Evolutionary conservation across 2,329 filamentous ascomycete genomes (phyloP), one percentile per base, ranked within the genome.

Genomic region (Pseudocercospora fijiensis): DNA sequence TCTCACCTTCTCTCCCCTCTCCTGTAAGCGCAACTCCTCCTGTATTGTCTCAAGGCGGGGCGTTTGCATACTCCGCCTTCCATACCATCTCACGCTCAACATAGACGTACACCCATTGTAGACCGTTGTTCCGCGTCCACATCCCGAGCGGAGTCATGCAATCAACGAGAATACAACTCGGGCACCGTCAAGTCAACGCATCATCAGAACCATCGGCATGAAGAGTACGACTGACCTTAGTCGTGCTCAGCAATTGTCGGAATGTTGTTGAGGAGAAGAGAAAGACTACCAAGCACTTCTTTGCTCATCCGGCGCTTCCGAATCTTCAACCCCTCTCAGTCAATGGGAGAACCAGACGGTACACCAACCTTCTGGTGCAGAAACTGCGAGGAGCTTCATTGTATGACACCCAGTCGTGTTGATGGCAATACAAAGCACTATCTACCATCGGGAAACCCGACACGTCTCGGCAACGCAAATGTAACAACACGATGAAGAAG

Each of bases 241-340:
- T 7, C 22, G 11, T 16, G 11, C 24, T 53, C 49, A 28, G 16
- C 26, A 16, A 10, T 10, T 9, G 7, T 26, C 8, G 10, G 26
- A 13, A 30, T n/a, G 13, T 1, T 49, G 18, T 22, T 22, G 20
- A 28, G 20, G 22, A 27, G 24, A 26, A 16, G 22, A n/a, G 49
- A 6, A 28, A 9, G 26, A 28, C 26, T 53, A 13, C 11, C 49
- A 28, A 26, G 16, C 16, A 24, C 9, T n/a, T 53, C 49, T 18
- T 53, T n/a, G n/a, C 22, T 28, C 20, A 37, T 56, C 53, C 53
- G 53, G 53, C 10, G 53, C 26, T 33, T 41, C 53, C 53, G 53
- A 33, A 13, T 26, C 11, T 28, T 26, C 30, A 33, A 18, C 53
- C 53, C 27, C 28, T 41, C 30, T 28, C 27, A 56, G 7, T 18